These are phyloP conservation scores for Trametes versicolor DNA, from an alignment of 1,284 basidiomycete species.

Conservation along the genomic window DNA sequence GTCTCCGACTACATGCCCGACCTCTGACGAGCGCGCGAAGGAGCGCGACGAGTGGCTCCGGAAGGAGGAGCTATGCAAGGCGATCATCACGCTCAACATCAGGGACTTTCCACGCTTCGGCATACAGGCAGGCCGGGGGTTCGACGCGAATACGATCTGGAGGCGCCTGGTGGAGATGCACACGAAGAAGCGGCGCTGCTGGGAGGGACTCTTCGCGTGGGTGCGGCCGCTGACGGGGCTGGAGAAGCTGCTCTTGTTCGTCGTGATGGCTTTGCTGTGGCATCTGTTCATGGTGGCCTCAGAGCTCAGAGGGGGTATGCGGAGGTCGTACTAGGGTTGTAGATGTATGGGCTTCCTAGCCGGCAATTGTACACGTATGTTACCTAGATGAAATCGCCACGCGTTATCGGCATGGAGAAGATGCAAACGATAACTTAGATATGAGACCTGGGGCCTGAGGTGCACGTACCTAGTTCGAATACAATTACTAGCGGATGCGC, in stretches of 20 bases:
- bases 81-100: slow-evolving; percentile 14
- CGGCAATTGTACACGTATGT: no score
- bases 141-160: slow-evolving; percentile 12
- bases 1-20: not conserved
- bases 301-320: not conserved
- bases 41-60: slow-evolving; percentile 13
- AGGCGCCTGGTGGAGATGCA: slow-evolving; percentile 11
- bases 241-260: slow-evolving; percentile 3
- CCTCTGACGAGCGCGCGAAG: not conserved
- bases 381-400: no score
- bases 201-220: slow-evolving; percentile 6
- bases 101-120: slow-evolving; percentile 15
- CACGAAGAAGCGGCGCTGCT: slow-evolving; percentile 15
- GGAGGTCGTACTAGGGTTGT: not conserved
- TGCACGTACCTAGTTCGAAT: no score
- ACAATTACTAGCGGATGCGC: no score
- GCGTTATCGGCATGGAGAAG: no score
- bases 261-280: slow-evolving; percentile 1
- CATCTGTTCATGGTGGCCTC: not conserved
- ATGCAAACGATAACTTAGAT: no score
- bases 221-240: slow-evolving; percentile 5
- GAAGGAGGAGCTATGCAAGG: slow-evolving; percentile 29
- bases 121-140: slow-evolving; percentile 1
- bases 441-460: no score
- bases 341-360: no score